These are phyloP conservation scores for Beauveria australis DNA, from an alignment of 2,329 filamentous ascomycete species.

Conservation along the genomic window DNA sequence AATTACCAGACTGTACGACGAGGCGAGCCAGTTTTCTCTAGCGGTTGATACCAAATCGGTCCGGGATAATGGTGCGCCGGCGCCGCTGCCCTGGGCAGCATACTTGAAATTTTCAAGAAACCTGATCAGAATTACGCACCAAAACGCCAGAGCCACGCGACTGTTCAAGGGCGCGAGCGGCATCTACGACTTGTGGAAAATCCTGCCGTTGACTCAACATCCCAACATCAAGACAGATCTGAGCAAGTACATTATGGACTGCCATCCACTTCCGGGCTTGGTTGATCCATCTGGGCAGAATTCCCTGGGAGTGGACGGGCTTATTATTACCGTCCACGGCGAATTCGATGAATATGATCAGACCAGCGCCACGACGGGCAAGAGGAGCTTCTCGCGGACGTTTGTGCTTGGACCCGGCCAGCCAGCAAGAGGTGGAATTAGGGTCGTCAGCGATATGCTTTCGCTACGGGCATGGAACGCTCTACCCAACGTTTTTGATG, in stretches of 20 bases:
- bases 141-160: slow-evolving; percentile 54
- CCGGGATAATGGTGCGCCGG: slow-evolving; percentile 36
- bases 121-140: slow-evolving; percentile 58
- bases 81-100: slow-evolving; percentile 55
- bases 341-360: slow-evolving; percentile 70
- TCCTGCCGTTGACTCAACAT: slow-evolving; percentile 65
- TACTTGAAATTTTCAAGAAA: slow-evolving; percentile 78
- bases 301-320: slow-evolving; percentile 61
- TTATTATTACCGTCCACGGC: slow-evolving; percentile 72
- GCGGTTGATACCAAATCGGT: slow-evolving; percentile 56
- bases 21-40: slow-evolving; percentile 65
- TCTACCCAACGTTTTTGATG: slow-evolving; percentile 35
- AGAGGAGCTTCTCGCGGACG: slow-evolving; percentile 73
- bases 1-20: slow-evolving; percentile 64
- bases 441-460: slow-evolving; percentile 74
- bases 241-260: slow-evolving; percentile 75
- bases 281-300: slow-evolving; percentile 60
- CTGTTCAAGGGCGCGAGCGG: slow-evolving; percentile 54
- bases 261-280: slow-evolving; percentile 63
- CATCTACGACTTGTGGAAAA: slow-evolving; percentile 61
- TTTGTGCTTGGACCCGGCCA: slow-evolving; percentile 72
- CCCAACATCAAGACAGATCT: slow-evolving; percentile 59
- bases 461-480: slow-evolving; percentile 58
- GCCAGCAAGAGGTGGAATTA: slow-evolving; percentile 53
- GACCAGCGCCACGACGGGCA: slow-evolving; percentile 45